Base-by-base conservation (phyloP, 371 early-diverging fungal species). In the Rhizopus arrhizus region DNA sequence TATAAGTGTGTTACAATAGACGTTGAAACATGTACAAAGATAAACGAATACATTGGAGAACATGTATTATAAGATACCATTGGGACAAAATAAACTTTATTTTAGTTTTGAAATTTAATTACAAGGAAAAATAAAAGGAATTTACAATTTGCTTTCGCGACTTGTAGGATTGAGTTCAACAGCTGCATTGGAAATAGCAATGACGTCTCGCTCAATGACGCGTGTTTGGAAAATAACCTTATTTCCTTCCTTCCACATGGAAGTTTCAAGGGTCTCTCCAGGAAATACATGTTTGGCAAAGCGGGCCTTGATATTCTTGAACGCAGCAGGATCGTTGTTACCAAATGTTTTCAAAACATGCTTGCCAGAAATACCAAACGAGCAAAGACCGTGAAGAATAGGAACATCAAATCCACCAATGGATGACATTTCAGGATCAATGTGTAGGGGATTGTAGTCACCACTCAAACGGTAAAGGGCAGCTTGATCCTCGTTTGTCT, bases 331-430 rank as follows among this genome's bases (percentile, higher is more conserved):
- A 59, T 95, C 86, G 55, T 77, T 80, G 62, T 83, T 84, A 53
- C 89, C 86, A 65, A 86, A 95, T 6, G 83, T 73, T 69, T 85
- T 75, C 61, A 95, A 75, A 40, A 97, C 84, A 59, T 95, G 95
- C 72, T 94, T 93, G 40, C 87, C 91, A 43, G 96, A 91, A 58
- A 94, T 83, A 64, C 96, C 98, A 64, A 91, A 93, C 2, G 93
- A 85, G 80, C 94, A 94, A 53, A 98, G 82, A 16, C 98, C 98
- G 66, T 98, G 99, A 41, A 98, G 81, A 63, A 98, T 98, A 4
- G 99, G 99, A 2, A 90, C 88, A 29, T 96, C 89, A 72, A 97
- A 98, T 10, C 96, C 95, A 56, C 96, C 99, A 47, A 97, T 82
- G 38, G 88, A 80, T 36, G 94, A 86, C 95, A 98, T 95, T n/a